phyloP scores from a whole-genome alignment of 495 filamentous ascomycete genomes.

The Hypoxylon cercidicola region DNA sequence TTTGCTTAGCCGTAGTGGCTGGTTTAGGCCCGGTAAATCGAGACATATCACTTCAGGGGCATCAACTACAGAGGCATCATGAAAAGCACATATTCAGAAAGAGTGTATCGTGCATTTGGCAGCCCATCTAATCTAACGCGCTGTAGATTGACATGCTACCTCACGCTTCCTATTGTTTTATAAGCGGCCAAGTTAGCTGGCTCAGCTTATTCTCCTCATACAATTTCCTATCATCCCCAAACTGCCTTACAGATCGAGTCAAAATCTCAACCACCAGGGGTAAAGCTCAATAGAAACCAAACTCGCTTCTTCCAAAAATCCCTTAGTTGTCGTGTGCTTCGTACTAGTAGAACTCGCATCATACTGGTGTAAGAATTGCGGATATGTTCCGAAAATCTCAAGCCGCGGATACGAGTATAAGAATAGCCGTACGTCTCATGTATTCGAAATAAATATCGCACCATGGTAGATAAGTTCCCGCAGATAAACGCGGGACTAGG shows the following conservation, averaged over 20 bases:
- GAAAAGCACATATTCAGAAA: not conserved
- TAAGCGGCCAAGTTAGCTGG: conserved; percentile 41
- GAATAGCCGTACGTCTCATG: not conserved
- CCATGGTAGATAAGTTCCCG: not conserved
- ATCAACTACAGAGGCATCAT: too few species aligned
- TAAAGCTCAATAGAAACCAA: not conserved
- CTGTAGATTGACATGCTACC: not conserved
- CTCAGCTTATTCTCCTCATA: conserved; percentile 5
- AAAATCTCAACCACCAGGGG: conserved; percentile 14
- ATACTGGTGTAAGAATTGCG: not conserved
- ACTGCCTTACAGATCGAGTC: conserved; percentile 1
- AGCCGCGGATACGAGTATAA: not conserved
- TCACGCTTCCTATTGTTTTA: conserved; percentile 5
- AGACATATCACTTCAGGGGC: too few species aligned
- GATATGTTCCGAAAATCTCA: not conserved
- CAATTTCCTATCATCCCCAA: not conserved
- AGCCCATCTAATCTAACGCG: conserved; percentile 1
- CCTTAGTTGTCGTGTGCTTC: not conserved
- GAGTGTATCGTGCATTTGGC: not conserved
- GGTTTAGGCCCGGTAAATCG: too few species aligned
- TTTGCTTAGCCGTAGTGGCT: too few species aligned
- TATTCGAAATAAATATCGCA: not conserved
- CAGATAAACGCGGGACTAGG: not conserved
- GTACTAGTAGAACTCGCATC: not conserved
- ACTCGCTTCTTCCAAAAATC: not conserved